phyloP scores from a whole-genome alignment of 2,329 filamentous ascomycete genomes.

The Paecilomyces formosus region DNA sequence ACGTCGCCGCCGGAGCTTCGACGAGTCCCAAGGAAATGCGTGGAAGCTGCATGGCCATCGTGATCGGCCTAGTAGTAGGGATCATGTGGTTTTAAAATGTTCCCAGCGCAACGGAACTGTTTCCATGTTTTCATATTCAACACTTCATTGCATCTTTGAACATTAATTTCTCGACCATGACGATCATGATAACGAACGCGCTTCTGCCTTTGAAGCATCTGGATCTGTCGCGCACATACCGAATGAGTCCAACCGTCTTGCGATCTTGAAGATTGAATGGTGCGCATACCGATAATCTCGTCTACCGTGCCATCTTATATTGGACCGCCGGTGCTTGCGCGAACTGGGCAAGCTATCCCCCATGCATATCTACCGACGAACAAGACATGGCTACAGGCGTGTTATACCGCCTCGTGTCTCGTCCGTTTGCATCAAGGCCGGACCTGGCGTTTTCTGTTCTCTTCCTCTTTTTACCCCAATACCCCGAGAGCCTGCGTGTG shows the following conservation, averaged over 20 bases:
- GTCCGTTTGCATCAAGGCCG: not conserved
- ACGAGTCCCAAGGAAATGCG: conserved; percentile 19
- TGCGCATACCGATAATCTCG: not conserved
- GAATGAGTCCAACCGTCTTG: not conserved
- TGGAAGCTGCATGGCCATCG: conserved; percentile 30
- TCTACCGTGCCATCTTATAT: not conserved
- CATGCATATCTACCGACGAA: not conserved
- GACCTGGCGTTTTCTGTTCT: not conserved
- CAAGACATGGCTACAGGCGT: not conserved
- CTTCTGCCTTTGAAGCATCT: not conserved
- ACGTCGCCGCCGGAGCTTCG: conserved; percentile 13
- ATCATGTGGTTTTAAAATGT: conserved; percentile 27
- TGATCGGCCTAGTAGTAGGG: conserved; percentile 27
- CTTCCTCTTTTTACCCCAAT: not conserved
- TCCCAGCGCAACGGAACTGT: not conserved
- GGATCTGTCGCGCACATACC: not conserved
- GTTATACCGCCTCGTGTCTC: not conserved
- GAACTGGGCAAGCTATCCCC: not conserved
- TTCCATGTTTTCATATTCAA: not conserved
- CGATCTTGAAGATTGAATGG: not conserved
- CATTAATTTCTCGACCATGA: not conserved
- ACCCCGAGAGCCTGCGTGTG: not conserved
- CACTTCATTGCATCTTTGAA: not conserved
- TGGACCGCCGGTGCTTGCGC: not conserved
- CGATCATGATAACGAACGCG: not conserved